Base-by-base conservation (phyloP, 176 grass and related monocot species). In the Zizania latifolia region DNA sequence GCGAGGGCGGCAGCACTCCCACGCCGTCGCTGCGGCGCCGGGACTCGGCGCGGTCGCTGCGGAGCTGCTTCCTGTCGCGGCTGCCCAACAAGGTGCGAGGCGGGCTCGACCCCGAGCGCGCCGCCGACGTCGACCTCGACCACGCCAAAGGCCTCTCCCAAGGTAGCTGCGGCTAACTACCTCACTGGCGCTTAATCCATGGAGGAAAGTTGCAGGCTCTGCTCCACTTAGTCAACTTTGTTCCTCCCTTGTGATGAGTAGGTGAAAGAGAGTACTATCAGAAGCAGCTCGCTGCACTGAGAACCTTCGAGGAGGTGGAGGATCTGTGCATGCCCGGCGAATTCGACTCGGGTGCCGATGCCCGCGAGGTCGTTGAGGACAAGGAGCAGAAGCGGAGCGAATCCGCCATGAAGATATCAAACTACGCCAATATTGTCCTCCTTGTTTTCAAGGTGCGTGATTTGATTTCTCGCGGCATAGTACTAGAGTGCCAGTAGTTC, bases 341-440 rank as follows among this genome's bases (percentile, higher is more conserved):
- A 32, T 78, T 88, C 33, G 77, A 77, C 11, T 87, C 82, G 3
- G 85, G 82, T 46, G 34, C 7, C 14, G 83, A 77, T 53, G 41
- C 40, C 8, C 23, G 54, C 6, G 85, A 53, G 48, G 19, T 53
- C 2, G 19, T 53, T 1, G 48, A 92, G 43, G 84, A 81, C 34
- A 21, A 37, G 65, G 88, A 84, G 84, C 83, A 92, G 79, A 85
- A 60, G 40, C 86, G 85, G 68, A 93, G 81, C 72, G 94, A 98
- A 57, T 67, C 85, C 34, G 82, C 92, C 45, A 94, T 98, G 88
- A 98, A 70, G 73, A 84, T 98, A 22, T 98, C 91, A 12, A 94
- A 98, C 80, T 92, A 82, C 28, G 78, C 86, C 10, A 98, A 98
- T 31, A 62, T 94, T 22, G 63, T 87, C 30, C 86, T 98, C 13